phyloP scores from a whole-genome alignment of 2,329 filamentous ascomycete genomes.

The Nemania sp. region DNA sequence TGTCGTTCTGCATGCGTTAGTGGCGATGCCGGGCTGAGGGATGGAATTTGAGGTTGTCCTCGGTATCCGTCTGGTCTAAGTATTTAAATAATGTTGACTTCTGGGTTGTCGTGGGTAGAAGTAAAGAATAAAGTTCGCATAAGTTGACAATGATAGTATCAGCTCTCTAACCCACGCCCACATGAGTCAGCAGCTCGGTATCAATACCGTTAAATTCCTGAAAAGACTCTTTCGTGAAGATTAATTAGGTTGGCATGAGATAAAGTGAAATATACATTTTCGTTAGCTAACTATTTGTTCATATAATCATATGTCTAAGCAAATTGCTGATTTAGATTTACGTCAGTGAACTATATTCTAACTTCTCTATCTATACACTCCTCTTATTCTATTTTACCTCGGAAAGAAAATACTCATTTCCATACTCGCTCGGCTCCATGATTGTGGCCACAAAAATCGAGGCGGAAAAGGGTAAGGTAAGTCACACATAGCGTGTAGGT shows the following conservation, averaged over 20 bases:
- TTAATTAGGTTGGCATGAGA: not conserved
- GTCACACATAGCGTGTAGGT: not conserved
- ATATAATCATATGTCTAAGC: not conserved
- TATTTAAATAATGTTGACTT: not conserved
- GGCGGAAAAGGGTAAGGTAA: not conserved
- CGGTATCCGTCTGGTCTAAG: not conserved
- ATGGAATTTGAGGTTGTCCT: not conserved
- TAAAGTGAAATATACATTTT: not conserved
- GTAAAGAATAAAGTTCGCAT: too few relatives aligned
- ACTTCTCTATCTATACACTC: not conserved
- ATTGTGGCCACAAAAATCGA: not conserved
- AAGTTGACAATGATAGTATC: not conserved
- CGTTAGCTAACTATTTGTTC: not conserved
- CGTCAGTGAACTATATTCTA: not conserved
- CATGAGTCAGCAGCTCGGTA: not conserved
- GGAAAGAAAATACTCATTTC: not conserved
- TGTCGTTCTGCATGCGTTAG: not conserved
- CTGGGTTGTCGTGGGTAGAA: too few relatives aligned
- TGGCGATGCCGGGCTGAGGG: not conserved
- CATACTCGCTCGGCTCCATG: not conserved
- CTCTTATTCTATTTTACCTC: not conserved
- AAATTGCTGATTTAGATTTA: not conserved
- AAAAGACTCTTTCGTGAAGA: not conserved
- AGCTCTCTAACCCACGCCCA: not conserved
- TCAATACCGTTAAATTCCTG: not conserved